Evolutionary conservation across 352 stramenopile genomes (phyloP).

Genomic region (Pythium pyrilobum): DNA sequence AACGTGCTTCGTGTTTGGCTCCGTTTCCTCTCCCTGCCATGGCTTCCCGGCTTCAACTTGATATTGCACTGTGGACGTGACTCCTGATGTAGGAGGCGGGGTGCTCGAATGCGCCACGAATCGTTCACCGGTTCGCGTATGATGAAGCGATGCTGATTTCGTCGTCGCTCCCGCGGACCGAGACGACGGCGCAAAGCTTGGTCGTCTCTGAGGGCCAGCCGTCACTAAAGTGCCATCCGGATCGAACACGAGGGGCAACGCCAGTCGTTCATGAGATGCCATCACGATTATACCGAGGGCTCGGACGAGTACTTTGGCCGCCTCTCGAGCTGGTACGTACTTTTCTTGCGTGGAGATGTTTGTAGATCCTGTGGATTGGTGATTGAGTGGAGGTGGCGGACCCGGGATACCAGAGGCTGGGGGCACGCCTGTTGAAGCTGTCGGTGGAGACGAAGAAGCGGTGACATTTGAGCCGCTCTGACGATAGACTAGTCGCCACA

Average conservation of each 20-base stretch:
- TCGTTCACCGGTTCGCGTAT: too few relatives aligned
- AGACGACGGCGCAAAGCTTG: not conserved
- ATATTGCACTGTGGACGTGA: too few relatives aligned
- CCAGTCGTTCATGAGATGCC: not conserved
- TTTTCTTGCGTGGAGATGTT: not conserved
- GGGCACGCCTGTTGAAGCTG: not conserved
- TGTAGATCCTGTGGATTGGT: not conserved
- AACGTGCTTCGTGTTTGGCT: not conserved
- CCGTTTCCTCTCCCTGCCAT: too few relatives aligned
- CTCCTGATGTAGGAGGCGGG: too few relatives aligned
- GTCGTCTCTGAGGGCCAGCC: too few relatives aligned
- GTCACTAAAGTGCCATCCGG: too few relatives aligned
- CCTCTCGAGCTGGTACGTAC: not conserved
- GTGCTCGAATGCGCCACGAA: too few relatives aligned
- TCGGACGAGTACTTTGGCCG: constrained; percentile 4
- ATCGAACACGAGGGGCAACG: constrained; percentile 4
- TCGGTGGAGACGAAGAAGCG: too few relatives aligned
- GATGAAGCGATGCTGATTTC: too few relatives aligned
- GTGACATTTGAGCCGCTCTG: not conserved
- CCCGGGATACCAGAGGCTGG: not conserved
- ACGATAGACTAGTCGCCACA: constrained; percentile 9
- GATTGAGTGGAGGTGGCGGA: not conserved
- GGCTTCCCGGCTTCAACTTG: too few relatives aligned
- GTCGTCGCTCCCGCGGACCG: not conserved
- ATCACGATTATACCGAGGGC: not conserved